These are phyloP conservation scores for Kwoniella dejecticola DNA, from an alignment of 768 basidiomycete genomes.

Conservation along the genomic window DNA sequence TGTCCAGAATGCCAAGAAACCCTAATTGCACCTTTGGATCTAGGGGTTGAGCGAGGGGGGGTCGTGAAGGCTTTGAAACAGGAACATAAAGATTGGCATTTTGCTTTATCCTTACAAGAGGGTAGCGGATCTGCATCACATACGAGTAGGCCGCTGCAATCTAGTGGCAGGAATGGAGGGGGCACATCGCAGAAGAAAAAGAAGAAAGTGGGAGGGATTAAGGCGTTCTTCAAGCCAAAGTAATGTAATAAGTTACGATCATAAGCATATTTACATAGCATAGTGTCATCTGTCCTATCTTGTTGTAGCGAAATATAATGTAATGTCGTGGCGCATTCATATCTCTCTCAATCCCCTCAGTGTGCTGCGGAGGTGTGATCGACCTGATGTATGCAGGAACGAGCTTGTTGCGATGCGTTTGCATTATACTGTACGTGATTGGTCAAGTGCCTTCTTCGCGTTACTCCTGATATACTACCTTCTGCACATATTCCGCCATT, in stretches of 20 bases:
- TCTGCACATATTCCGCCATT: too few relatives aligned
- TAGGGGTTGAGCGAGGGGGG: constrained; percentile 1
- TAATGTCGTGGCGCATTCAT: too few relatives aligned
- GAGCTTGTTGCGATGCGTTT: too few relatives aligned
- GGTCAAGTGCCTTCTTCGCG: too few relatives aligned
- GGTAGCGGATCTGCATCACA: constrained; percentile 24
- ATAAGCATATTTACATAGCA: background rate
- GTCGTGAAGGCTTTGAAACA: constrained; percentile 43
- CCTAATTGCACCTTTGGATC: constrained; percentile 52
- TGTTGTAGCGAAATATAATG: background rate
- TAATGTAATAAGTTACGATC: constrained; percentile 4
- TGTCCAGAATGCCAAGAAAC: constrained; percentile 53
- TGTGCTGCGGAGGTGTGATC: too few relatives aligned
- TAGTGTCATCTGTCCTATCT: too few relatives aligned
- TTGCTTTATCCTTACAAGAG: constrained; percentile 74
- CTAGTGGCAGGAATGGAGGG: background rate
- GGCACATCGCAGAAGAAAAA: constrained; percentile 46
- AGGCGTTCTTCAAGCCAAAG: constrained; percentile 51
- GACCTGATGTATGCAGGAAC: too few relatives aligned
- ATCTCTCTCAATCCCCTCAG: too few relatives aligned
- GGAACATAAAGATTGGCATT: constrained; percentile 89
- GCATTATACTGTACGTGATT: too few relatives aligned
- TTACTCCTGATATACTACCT: too few relatives aligned
- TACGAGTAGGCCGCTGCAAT: background rate
- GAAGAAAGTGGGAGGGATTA: constrained; percentile 46